A percentile compares a stretch with the other conserved stretches of the same genome.
Evolutionary conservation across 805 yeast species (phyloP).

Genomic region (Nakazawaea molendinolei): DNA sequence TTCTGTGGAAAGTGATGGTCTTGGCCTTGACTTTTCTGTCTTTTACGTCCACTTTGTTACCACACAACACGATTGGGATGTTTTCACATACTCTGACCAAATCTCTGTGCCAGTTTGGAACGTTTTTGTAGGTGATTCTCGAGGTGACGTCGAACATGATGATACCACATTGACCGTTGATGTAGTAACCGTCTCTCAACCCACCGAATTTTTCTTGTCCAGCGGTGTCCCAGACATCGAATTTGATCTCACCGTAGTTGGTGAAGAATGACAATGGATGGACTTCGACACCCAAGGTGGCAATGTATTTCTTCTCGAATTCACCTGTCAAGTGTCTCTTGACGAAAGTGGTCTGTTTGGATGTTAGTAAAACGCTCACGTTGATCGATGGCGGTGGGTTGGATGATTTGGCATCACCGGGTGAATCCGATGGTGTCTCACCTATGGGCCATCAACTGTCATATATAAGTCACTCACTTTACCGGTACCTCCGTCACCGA

Average conservation of each 20-base stretch:
- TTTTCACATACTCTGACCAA: conserved; percentile 99
- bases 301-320: conserved; percentile 97
- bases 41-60: conserved; percentile 99
- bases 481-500: conserved; percentile 99
- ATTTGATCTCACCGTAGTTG: conserved; percentile 96
- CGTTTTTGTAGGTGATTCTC: conserved; percentile 98
- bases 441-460: too few relatives aligned
- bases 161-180: conserved; percentile 99
- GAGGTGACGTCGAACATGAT: conserved; percentile 99
- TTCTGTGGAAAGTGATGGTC: conserved; percentile 99
- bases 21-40: conserved; percentile 99
- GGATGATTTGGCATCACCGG: too few relatives aligned
- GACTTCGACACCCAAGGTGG: conserved; percentile 99
- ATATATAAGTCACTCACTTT: conserved; percentile 43
- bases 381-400: too few relatives aligned
- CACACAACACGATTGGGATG: conserved; percentile 98
- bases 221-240: conserved; percentile 99
- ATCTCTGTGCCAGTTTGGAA: conserved; percentile 99
- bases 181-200: conserved; percentile 98
- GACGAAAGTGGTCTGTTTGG: conserved; percentile 82
- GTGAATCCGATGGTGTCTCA: too few relatives aligned
- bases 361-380: conserved; percentile 5
- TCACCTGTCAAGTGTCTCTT: conserved; percentile 99
- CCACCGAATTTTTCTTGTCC: conserved; percentile 99
- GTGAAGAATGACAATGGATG: conserved; percentile 98